Evolutionary conservation across 345 rosid species (phyloP).

Genomic region (Hibiscus tridactylites): DNA sequence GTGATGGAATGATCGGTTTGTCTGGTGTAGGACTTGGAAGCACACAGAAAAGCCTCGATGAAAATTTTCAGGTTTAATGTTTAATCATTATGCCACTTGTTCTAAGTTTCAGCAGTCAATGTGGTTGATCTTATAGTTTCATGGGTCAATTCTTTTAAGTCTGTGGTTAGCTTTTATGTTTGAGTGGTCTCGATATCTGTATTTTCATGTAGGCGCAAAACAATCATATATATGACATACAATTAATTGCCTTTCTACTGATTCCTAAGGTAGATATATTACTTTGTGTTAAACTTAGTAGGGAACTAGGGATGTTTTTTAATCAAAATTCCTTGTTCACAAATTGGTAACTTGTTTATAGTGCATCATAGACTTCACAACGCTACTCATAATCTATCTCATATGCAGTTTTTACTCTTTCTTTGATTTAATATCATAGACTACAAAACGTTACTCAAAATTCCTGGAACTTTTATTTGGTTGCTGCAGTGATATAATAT

Average conservation of each 20-base stretch:
- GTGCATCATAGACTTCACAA: not conserved
- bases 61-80: constrained; percentile 53
- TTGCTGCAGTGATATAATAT: not conserved
- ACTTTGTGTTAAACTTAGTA: not conserved
- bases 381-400: not conserved
- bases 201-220: not conserved
- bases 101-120: not conserved
- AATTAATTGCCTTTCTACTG: not conserved
- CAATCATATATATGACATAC: not conserved
- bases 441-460: not conserved
- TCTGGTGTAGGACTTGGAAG: constrained; percentile 58
- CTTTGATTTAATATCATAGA: not conserved
- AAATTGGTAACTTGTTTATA: not conserved
- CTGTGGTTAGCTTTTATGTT: not conserved
- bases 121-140: not conserved
- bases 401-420: not conserved
- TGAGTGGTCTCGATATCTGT: not conserved
- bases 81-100: not conserved
- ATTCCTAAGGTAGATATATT: not conserved
- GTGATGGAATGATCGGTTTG: constrained; percentile 70
- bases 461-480: not conserved
- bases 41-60: constrained; percentile 73
- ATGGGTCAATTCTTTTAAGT: not conserved
- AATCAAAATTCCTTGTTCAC: not conserved
- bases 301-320: not conserved